Evolutionary conservation across 148 eudicot genomes (phyloP), one percentile per base, ranked within the genome.

Genomic region (Silene uniflora): DNA sequence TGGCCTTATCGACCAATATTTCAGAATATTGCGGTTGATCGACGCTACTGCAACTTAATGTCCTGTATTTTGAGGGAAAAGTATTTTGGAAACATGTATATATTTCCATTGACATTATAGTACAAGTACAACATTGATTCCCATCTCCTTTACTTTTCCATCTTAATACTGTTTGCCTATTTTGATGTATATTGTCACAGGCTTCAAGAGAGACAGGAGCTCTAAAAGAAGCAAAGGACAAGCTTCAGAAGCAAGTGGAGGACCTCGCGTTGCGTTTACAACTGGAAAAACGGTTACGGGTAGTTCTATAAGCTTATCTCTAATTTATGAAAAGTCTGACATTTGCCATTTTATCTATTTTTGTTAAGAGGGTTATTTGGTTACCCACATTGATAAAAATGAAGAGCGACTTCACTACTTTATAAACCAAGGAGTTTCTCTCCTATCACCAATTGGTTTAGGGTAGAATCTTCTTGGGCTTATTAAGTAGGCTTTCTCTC

Each of bases 131-230:
- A 67, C 61, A 14, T 79, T 16, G 21, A 59, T 73, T 19, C 12
- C 44, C n/a, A 10, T 63, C 39, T 65, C 19, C 35, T 32, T 39
- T 27, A 29, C 14, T 23, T 27, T 60, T 27, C 60, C 32, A 54
- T 39, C 27, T 44, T 11, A 39, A 11, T 77, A 35, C 44, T 47
- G 55, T 18, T 18, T 55, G 60, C 18, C 4, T 5, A 23, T 27
- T 62, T 74, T 82, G 75, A 67, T 66, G 18, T 54, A 77, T n/a
- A 74, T 10, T 61, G 56, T 22, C 46, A 76, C 88, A 96, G 99
- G 98, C 92, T 67, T 93, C 99, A 60, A 91, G 97, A 87, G 98
- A 96, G 72, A 92, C 99, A 44, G 99, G 99, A 75, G 98, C 95
- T 44, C 91, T 96, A 32, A 91, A 86, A 86, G 97, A 96, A 84